Evolutionary conservation across 495 filamentous ascomycete species (phyloP).

Genomic region (Bathelium albidoporum): DNA sequence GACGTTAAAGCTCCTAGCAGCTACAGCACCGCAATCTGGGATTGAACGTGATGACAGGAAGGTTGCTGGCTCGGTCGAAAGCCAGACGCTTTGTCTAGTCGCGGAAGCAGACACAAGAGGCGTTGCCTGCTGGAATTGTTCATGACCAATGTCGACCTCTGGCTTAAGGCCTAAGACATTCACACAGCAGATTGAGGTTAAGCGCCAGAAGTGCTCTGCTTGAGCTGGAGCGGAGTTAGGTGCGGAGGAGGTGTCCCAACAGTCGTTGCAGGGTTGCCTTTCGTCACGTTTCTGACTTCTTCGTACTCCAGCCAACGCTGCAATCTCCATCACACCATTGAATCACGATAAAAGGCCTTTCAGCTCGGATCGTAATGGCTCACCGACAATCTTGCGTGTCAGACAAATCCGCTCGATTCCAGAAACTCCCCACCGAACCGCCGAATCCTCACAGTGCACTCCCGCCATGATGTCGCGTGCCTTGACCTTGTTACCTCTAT

Average conservation of each 20-base stretch:
- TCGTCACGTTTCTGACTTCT: slow-evolving; percentile 2
- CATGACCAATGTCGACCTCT: neutral
- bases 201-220: too few relatives aligned
- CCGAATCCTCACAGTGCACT: slow-evolving; percentile 3
- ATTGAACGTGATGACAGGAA: too few relatives aligned
- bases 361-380: slow-evolving; percentile 7
- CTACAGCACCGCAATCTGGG: too few relatives aligned
- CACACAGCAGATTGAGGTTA: neutral
- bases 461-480: slow-evolving; percentile 25
- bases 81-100: too few relatives aligned
- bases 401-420: slow-evolving; percentile 1
- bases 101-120: too few relatives aligned
- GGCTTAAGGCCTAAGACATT: neutral
- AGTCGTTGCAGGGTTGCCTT: neutral
- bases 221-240: neutral
- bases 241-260: neutral
- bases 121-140: too few relatives aligned
- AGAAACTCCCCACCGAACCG: neutral
- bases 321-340: slow-evolving; percentile 19
- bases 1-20: too few relatives aligned
- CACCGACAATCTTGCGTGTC: slow-evolving; percentile 3
- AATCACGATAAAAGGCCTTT: slow-evolving; percentile 12
- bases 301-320: slow-evolving; percentile 20
- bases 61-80: neutral
- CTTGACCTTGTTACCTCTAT: slow-evolving; percentile 3